Evolutionary conservation across 164 flowering plant genomes (phyloP).

Genomic region (Paratinospora sagittata): DNA sequence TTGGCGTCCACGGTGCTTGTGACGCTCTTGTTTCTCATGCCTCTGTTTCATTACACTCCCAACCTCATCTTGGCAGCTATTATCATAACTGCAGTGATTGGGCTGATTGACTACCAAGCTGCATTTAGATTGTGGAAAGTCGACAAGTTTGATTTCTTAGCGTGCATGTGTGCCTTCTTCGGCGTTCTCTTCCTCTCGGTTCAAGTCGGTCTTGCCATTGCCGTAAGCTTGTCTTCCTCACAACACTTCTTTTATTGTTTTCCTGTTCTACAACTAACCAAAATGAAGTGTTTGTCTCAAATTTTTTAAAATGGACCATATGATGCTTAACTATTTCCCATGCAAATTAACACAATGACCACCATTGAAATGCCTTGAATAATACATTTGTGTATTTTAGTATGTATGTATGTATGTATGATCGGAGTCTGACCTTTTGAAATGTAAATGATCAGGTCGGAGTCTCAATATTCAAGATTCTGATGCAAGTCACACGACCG

Average conservation of each 20-base stretch:
- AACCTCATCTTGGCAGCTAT: constrained; percentile 28
- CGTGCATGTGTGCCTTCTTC: constrained; percentile 29
- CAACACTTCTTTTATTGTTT: neutral
- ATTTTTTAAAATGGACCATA: too few relatives aligned
- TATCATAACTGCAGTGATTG: constrained; percentile 34
- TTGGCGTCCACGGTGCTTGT: constrained; percentile 34
- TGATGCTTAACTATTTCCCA: too few relatives aligned
- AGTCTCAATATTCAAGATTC: constrained; percentile 77
- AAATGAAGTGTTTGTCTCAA: too few relatives aligned
- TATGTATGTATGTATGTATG: neutral
- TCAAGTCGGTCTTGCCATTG: constrained; percentile 32
- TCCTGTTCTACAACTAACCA: too few relatives aligned
- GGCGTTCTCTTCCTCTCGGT: constrained; percentile 37
- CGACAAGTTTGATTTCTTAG: constrained; percentile 37
- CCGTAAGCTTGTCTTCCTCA: constrained; percentile 23
- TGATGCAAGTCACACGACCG: constrained; percentile 87
- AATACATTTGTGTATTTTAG: neutral
- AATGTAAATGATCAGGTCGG: constrained; percentile 53
- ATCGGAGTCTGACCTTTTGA: constrained; percentile 6
- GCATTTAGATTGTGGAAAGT: constrained; percentile 27
- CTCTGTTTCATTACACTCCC: constrained; percentile 32
- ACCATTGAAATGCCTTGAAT: too few relatives aligned
- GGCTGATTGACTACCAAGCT: constrained; percentile 28
- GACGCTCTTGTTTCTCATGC: constrained; percentile 32
- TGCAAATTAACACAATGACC: too few relatives aligned